Percentiles rank a stretch among this genome's conserved stretches.
phyloP scores from a whole-genome alignment of 208 protist genomes.

The Trypanosoma platydactyli region DNA sequence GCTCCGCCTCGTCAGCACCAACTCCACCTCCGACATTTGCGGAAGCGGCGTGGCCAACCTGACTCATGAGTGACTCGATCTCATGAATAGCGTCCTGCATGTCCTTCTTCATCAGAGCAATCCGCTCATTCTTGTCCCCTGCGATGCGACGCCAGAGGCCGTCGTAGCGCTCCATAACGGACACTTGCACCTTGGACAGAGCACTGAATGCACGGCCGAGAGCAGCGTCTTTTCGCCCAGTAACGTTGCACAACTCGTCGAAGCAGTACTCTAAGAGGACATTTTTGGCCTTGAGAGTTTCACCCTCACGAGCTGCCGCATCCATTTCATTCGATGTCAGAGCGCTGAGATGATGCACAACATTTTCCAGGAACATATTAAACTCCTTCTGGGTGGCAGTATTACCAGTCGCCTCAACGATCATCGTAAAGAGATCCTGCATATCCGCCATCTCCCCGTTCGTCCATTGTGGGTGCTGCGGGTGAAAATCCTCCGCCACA shows the following conservation, averaged over 20 bases:
- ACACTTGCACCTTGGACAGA: constrained; percentile 38
- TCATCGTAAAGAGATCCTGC: constrained; percentile 43
- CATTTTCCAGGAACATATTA: constrained; percentile 57
- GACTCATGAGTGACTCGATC: constrained; percentile 62
- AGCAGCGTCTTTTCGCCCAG: constrained; percentile 35
- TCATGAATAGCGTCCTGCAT: constrained; percentile 65
- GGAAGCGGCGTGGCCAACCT: constrained; percentile 17
- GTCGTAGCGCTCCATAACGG: constrained; percentile 70
- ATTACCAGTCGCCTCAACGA: constrained; percentile 29
- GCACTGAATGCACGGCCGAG: constrained; percentile 40
- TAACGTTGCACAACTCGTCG: constrained; percentile 37
- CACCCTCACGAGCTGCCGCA: constrained; percentile 48
- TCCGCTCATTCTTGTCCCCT: constrained; percentile 41
- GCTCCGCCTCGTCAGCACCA: constrained; percentile 17
- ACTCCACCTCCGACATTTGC: not conserved
- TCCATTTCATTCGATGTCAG: constrained; percentile 59
- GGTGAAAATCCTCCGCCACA: not conserved
- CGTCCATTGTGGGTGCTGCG: constrained; percentile 30
- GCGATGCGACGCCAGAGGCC: constrained; percentile 61
- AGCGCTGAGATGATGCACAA: constrained; percentile 63
- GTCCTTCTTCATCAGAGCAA: constrained; percentile 58
- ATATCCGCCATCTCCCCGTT: constrained; percentile 37
- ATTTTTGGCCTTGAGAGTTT: constrained; percentile 72
- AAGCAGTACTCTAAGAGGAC: constrained; percentile 82
- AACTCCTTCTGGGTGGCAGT: constrained; percentile 49